Percentiles rank a stretch among this genome's conserved stretches.
These are phyloP conservation scores for Colletotrichum sp. DNA, from an alignment of 2,329 filamentous ascomycete genomes.

Conservation along the genomic window DNA sequence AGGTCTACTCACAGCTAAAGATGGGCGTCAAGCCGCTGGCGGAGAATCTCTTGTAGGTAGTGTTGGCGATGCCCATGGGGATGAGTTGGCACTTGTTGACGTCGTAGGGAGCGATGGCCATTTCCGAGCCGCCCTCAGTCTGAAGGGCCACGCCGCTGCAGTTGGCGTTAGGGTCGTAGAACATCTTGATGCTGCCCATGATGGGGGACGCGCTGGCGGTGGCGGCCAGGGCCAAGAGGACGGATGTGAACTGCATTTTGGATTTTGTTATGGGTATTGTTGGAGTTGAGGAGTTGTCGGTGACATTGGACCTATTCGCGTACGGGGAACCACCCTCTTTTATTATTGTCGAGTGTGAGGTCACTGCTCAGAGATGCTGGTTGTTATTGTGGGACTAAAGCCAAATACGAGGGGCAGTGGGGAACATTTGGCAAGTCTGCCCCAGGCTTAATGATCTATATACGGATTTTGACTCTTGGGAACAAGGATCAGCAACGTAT, in stretches of 20 bases:
- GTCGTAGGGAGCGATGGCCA: not conserved
- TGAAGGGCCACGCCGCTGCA: not conserved
- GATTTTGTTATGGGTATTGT: not conserved
- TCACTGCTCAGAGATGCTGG: not conserved
- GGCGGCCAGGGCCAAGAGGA: not conserved
- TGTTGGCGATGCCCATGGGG: not conserved
- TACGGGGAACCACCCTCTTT: not conserved
- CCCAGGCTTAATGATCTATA: not conserved
- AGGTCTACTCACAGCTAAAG: not conserved
- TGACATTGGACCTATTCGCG: not conserved
- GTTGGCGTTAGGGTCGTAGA: not conserved
- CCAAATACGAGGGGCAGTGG: not conserved
- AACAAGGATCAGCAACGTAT: not conserved
- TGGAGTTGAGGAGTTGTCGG: not conserved
- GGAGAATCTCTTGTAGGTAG: conserved; percentile 4
- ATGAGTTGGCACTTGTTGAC: not conserved
- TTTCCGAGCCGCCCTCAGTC: not conserved
- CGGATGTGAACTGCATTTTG: conserved; percentile 1
- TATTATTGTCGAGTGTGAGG: not conserved
- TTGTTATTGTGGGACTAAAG: not conserved
- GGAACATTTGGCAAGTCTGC: not conserved
- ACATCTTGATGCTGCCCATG: conserved; percentile 15
- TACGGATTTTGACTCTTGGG: not conserved
- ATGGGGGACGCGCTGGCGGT: not conserved
- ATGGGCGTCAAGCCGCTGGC: not conserved